Percentiles rank a stretch among this genome's conserved stretches.
Conservation (phyloP, 2,329 filamentous ascomycete genomes). For the Epichloe brachyelytri region DNA sequence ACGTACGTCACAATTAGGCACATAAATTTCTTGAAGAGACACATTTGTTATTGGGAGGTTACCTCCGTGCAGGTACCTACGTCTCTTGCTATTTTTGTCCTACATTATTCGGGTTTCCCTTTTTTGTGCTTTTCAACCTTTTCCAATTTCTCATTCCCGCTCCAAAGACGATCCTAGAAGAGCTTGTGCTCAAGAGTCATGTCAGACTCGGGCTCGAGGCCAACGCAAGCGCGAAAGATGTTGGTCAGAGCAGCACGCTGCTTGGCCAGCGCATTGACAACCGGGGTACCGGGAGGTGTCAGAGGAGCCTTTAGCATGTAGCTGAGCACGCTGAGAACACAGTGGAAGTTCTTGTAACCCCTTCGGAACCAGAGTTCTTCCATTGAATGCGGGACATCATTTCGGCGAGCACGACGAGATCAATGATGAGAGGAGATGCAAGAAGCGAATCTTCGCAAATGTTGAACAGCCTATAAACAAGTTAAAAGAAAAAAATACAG, state of each 20-base stretch:
- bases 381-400: slow-evolving; percentile 98
- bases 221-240: slow-evolving; percentile 96
- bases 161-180: slow-evolving; percentile 40
- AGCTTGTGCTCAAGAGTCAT: slow-evolving; percentile 99
- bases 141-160: background rate
- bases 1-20: background rate
- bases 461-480: slow-evolving; percentile 71
- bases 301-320: slow-evolving; percentile 98
- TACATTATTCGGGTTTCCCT: background rate
- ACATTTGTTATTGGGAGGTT: background rate
- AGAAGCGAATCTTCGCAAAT: slow-evolving; percentile 97
- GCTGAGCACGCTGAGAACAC: slow-evolving; percentile 89
- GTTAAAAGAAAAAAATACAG: slow-evolving; percentile 8
- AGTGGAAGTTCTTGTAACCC: slow-evolving; percentile 91
- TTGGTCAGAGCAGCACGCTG: slow-evolving; percentile 90
- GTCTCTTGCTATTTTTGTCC: slow-evolving; percentile 10
- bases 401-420: slow-evolving; percentile 83
- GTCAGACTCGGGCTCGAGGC: slow-evolving; percentile 91
- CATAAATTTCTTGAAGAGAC: background rate
- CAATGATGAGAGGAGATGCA: slow-evolving; percentile 92
- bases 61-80: slow-evolving; percentile 6
- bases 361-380: slow-evolving; percentile 49
- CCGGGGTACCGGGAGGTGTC: slow-evolving; percentile 86
- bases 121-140: background rate
- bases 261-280: slow-evolving; percentile 91